Evolutionary conservation across 768 basidiomycete genomes (phyloP).

Genomic region (Boletus rufocinnamomeus): DNA sequence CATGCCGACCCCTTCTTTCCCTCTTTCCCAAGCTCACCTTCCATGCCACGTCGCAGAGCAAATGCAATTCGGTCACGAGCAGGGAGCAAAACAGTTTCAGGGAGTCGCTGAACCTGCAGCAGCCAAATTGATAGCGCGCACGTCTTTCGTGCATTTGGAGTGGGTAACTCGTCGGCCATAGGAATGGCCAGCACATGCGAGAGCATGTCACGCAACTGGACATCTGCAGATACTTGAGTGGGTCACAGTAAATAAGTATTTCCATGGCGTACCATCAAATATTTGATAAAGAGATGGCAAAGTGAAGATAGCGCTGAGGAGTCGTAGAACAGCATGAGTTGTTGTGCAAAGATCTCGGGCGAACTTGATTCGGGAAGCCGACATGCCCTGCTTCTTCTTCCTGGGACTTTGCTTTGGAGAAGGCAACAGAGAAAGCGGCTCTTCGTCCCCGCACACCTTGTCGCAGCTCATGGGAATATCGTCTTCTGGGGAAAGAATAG

Average conservation of each 20-base stretch:
- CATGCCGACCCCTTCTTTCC: conserved; percentile 83
- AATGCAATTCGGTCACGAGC: conserved; percentile 68
- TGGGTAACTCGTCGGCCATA: conserved; percentile 65
- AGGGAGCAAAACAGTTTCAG: conserved; percentile 58
- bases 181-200: conserved; percentile 72
- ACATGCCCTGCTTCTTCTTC: conserved; percentile 62
- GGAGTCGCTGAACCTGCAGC: conserved; percentile 69
- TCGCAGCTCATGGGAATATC: conserved; percentile 28
- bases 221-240: conserved; percentile 42
- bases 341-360: conserved; percentile 79
- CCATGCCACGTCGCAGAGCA: conserved; percentile 73
- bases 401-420: conserved; percentile 69
- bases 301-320: conserved; percentile 62
- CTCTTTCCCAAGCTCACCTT: conserved; percentile 84
- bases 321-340: conserved; percentile 66
- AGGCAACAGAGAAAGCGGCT: conserved; percentile 46
- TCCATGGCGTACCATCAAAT: conserved; percentile 57
- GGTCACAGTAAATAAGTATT: background rate
- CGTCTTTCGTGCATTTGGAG: conserved; percentile 85
- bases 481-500: conserved; percentile 23
- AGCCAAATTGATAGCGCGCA: conserved; percentile 77
- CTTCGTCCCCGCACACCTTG: conserved; percentile 28
- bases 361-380: conserved; percentile 74
- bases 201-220: conserved; percentile 59
- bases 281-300: conserved; percentile 57